phyloP scores from a whole-genome alignment of 2,329 filamentous ascomycete genomes.

The Calonectria leucothoes region DNA sequence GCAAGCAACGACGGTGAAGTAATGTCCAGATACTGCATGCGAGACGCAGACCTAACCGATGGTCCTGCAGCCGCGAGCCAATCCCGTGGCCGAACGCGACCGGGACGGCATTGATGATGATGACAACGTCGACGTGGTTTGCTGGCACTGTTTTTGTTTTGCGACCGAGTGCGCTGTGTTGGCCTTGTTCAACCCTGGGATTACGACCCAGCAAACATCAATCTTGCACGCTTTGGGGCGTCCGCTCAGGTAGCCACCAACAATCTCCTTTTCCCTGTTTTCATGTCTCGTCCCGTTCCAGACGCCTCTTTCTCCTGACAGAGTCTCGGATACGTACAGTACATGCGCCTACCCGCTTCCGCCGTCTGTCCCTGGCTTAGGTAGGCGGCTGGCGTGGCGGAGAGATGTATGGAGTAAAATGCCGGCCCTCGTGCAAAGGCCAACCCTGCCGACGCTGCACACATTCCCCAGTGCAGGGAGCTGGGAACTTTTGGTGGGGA shows the following conservation, averaged over 20 bases:
- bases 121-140: constrained; percentile 19
- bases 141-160: constrained; percentile 4
- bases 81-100: constrained; percentile 15
- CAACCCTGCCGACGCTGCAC: constrained; percentile 10
- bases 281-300: neutral
- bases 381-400: constrained; percentile 6
- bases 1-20: constrained; percentile 17
- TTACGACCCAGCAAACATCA: neutral
- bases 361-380: constrained; percentile 5
- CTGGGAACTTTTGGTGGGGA: neutral
- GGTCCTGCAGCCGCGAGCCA: constrained; percentile 8
- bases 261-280: neutral
- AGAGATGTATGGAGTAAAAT: constrained; percentile 15
- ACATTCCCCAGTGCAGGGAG: constrained; percentile 9
- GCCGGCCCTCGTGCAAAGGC: neutral
- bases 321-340: constrained; percentile 15
- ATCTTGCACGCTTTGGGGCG: neutral
- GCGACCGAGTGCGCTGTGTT: neutral
- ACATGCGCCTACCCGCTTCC: constrained; percentile 1
- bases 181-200: neutral
- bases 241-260: neutral
- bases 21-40: constrained; percentile 11
- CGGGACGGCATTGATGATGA: constrained; percentile 7
- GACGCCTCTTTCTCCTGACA: neutral
- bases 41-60: constrained; percentile 17